Conservation (phyloP, 805 yeast species). For the Hanseniaspora jakobsenii region DNA sequence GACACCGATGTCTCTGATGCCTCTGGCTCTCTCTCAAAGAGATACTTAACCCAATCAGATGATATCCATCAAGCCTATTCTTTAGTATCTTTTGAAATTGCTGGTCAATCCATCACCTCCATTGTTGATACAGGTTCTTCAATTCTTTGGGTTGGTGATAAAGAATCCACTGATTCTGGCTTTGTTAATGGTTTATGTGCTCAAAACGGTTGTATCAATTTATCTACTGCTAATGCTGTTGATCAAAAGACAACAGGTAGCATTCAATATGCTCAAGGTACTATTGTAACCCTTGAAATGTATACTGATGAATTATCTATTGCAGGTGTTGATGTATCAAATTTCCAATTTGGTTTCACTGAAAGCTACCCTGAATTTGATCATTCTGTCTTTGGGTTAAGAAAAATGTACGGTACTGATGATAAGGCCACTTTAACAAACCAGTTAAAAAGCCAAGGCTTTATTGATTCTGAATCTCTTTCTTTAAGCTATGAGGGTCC, state of each 20-base stretch:
- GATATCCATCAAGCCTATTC: slow-evolving; percentile 11
- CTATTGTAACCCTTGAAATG: slow-evolving; percentile 1
- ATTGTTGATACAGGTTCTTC: slow-evolving; percentile 16
- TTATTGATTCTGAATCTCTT: slow-evolving; percentile 5
- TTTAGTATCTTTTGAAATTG: slow-evolving; percentile 4
- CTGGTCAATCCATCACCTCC: slow-evolving; percentile 8
- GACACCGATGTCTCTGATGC: not conserved
- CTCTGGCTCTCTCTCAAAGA: not conserved
- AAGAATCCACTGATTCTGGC: not conserved
- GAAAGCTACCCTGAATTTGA: slow-evolving; percentile 7
- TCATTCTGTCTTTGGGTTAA: slow-evolving; percentile 14
- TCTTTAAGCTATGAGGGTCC: slow-evolving; percentile 13
- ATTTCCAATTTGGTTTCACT: slow-evolving; percentile 14
- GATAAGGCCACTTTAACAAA: not conserved
- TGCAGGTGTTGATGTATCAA: slow-evolving; percentile 11
- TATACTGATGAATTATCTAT: not conserved
- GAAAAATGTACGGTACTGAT: slow-evolving; percentile 12
- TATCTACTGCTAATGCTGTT: not conserved
- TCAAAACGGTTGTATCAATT: not conserved
- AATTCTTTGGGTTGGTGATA: slow-evolving; percentile 14
- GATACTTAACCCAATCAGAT: not conserved
- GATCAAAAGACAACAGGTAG: not conserved
- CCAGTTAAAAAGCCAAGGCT: not conserved
- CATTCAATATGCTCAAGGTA: slow-evolving; percentile 12
- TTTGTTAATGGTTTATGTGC: slow-evolving; percentile 1